A percentile compares a stretch with the other conserved stretches of the same genome.
Conservation (phyloP, 83 land plant species). For the Thuja plicata region DNA sequence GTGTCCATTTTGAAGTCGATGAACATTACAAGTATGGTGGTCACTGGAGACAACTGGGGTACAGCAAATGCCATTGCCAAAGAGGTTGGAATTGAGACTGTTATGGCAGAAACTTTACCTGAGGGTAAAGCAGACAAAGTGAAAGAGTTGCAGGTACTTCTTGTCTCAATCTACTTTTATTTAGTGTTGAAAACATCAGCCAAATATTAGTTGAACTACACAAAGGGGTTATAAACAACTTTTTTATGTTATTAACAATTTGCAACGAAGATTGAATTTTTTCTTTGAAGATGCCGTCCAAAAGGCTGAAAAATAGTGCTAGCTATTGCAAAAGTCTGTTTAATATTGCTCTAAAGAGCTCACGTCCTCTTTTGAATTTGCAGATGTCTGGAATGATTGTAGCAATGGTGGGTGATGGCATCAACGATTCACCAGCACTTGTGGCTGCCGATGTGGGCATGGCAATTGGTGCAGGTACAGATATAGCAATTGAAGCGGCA, state of each 20-base stretch:
- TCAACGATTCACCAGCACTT: constrained; percentile 73
- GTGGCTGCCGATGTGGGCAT: constrained; percentile 69
- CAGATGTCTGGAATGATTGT: constrained; percentile 53
- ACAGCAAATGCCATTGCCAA: constrained; percentile 66
- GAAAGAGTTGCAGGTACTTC: constrained; percentile 59
- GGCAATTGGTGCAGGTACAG: constrained; percentile 70
- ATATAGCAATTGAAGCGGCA: constrained; percentile 65
- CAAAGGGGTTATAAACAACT: neutral
- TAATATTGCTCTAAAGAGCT: neutral
- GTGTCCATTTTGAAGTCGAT: constrained; percentile 56
- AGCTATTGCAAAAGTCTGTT: neutral
- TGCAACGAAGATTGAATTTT: neutral
- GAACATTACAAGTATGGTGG: constrained; percentile 48
- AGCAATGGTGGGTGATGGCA: constrained; percentile 81
- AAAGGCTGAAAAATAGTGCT: neutral
- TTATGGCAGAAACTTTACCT: constrained; percentile 66
- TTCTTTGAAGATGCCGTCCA: neutral
- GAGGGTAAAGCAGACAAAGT: constrained; percentile 56
- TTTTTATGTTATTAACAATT: neutral
- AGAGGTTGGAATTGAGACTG: constrained; percentile 57
- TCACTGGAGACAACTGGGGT: constrained; percentile 72
- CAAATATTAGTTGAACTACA: neutral
- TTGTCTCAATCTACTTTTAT: neutral
- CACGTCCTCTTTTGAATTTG: neutral
- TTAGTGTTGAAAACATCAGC: neutral